Evolutionary conservation across 1,284 basidiomycete genomes (phyloP), one percentile per base, ranked within the genome.

Genomic region (Leccinum pseudoinsigne): DNA sequence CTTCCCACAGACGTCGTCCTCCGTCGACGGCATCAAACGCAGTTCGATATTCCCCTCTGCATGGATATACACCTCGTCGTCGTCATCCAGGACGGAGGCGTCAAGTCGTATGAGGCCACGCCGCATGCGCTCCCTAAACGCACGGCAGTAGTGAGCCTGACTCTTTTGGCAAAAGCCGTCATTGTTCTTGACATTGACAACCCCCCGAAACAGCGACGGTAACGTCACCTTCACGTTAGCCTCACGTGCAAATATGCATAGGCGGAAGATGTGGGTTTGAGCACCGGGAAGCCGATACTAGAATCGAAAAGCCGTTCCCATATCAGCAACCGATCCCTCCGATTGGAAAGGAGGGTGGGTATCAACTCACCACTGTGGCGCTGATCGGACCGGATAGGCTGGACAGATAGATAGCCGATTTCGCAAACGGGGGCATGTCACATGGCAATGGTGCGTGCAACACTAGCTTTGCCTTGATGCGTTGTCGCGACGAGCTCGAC

Each of bases 381-480:
- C 51, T 65, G 56, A 74, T 60, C 11, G 72, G 55, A n/a, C 70
- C 71, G 23, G 68, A 71, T 26, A 69, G 31, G 58, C 69, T 75
- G 18, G 74, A 74, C 64, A 72, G 62, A 66, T 71, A 74, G 21
- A 75, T 71, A 26, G 66, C 74, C n/a, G 75, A 76, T 62, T 76
- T 74, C n/a, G 72, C 75, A 64, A 75, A 68, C 1, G 75, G 71
- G 23, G 68, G 63, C 36, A 36, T 26, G 50, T 74, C 75, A 57
- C 66, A 73, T 23, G 73, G 64, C 28, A 67, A 45, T 38, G 70
- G 74, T 31, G 74, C 61, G 9, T 71, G 73, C 4, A 76, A 62
- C 40, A 68, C 38, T 1, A 77, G 58, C 34, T 61, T 74, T 51
- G 74, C 75, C 2, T 67, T 66, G 64, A 76, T 66, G 28, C 69